Evolutionary conservation across 192 early-diverging fungal species (phyloP).

Genomic region (Mortierella alpina): DNA sequence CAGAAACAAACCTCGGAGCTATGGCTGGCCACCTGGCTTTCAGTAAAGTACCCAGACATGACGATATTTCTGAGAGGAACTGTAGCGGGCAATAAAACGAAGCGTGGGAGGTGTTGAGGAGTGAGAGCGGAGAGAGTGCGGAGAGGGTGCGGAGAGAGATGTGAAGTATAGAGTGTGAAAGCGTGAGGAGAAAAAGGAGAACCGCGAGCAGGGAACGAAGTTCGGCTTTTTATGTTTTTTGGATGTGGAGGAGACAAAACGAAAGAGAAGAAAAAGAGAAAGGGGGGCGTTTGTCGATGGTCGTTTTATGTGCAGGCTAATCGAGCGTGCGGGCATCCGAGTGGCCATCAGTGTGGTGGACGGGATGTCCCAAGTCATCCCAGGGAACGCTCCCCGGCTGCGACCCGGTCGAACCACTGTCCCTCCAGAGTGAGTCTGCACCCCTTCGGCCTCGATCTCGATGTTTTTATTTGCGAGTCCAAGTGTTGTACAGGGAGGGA

Average conservation of each 20-base stretch:
- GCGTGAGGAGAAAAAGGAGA: neutral
- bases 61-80: slow-evolving; percentile 5
- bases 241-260: neutral
- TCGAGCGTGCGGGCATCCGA: too few relatives aligned
- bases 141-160: neutral
- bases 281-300: neutral
- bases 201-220: neutral
- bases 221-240: neutral
- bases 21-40: slow-evolving; percentile 45
- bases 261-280: neutral
- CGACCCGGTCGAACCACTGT: too few relatives aligned
- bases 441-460: too few relatives aligned
- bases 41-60: slow-evolving; percentile 50
- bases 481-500: too few relatives aligned
- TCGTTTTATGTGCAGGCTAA: too few relatives aligned
- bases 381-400: too few relatives aligned
- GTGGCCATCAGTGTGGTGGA: too few relatives aligned
- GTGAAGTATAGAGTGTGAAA: neutral
- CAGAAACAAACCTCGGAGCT: slow-evolving; percentile 34
- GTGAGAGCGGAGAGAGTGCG: neutral
- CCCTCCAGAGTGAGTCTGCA: too few relatives aligned
- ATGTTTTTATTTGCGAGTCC: too few relatives aligned
- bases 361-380: too few relatives aligned
- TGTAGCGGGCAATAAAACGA: neutral
- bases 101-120: slow-evolving; percentile 2